Evolutionary conservation across 768 basidiomycete species (phyloP).

Genomic region (Termitomyces bulborhizus): DNA sequence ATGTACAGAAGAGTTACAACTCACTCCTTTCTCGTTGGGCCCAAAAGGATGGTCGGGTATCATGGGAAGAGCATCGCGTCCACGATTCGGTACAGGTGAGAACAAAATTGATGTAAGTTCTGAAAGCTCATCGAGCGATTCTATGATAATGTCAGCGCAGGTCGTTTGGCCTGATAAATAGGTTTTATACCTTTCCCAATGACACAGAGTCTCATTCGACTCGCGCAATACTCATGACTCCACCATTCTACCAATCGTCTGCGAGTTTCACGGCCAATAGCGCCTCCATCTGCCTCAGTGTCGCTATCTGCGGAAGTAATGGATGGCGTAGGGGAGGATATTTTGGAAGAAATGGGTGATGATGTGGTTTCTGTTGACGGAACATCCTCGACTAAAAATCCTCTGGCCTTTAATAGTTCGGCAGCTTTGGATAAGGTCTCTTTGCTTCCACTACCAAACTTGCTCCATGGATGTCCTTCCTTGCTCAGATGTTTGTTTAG

Average conservation of each 20-base stretch:
- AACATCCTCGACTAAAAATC: constrained; percentile 26
- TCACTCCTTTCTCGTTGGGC: constrained; percentile 60
- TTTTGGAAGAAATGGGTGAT: constrained; percentile 48
- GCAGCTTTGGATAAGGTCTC: constrained; percentile 65
- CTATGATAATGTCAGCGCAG: constrained; percentile 28
- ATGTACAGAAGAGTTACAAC: constrained; percentile 19
- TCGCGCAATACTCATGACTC: constrained; percentile 73
- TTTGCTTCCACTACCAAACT: constrained; percentile 87
- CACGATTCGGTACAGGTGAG: constrained; percentile 65
- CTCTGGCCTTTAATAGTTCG: constrained; percentile 45
- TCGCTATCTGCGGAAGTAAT: constrained; percentile 47
- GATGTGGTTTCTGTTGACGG: constrained; percentile 26
- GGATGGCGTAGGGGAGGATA: constrained; percentile 56
- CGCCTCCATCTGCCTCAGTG: constrained; percentile 67
- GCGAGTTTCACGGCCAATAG: constrained; percentile 72
- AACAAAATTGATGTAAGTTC: constrained; percentile 59
- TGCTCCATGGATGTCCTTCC: constrained; percentile 78
- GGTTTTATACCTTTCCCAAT: constrained; percentile 62
- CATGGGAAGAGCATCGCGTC: constrained; percentile 52
- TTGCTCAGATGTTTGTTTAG: constrained; percentile 83
- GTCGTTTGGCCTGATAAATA: background rate
- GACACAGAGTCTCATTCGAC: constrained; percentile 74
- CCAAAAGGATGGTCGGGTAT: constrained; percentile 75
- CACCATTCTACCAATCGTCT: constrained; percentile 83
- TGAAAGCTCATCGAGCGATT: constrained; percentile 69